Evolutionary conservation across 768 basidiomycete species (phyloP).

Genomic region (Hypholoma sublateritium): DNA sequence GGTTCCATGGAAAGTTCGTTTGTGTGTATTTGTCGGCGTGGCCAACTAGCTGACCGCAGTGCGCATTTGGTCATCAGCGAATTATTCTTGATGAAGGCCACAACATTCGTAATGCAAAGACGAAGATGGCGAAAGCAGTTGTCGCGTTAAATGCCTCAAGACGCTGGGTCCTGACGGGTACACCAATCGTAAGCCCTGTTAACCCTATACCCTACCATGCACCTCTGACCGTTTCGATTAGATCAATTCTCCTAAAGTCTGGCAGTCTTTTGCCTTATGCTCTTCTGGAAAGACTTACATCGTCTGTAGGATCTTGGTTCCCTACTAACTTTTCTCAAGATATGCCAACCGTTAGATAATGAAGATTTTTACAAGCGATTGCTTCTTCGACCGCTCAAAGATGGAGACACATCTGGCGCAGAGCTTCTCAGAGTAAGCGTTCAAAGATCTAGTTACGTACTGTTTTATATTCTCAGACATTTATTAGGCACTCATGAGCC

Average conservation of each 20-base stretch:
- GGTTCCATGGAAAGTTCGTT: slow-evolving; percentile 77
- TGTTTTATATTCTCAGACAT: slow-evolving; percentile 2
- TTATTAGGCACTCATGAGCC: slow-evolving; percentile 69
- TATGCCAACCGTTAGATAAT: slow-evolving; percentile 85
- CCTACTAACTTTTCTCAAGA: slow-evolving; percentile 76
- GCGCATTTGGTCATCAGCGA: slow-evolving; percentile 39
- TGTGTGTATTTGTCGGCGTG: no score
- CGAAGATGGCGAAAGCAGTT: slow-evolving; percentile 78
- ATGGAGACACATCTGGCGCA: slow-evolving; percentile 64
- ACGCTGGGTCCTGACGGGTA: slow-evolving; percentile 82
- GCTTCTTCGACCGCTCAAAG: slow-evolving; percentile 74
- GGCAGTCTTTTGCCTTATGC: not conserved
- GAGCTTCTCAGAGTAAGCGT: slow-evolving; percentile 65
- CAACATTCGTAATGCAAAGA: slow-evolving; percentile 80
- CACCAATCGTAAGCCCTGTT: slow-evolving; percentile 66
- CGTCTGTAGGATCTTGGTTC: slow-evolving; percentile 79
- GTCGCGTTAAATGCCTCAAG: slow-evolving; percentile 64
- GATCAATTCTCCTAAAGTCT: slow-evolving; percentile 79
- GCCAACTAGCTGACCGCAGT: no score
- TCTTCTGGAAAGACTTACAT: not conserved
- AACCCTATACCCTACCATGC: slow-evolving; percentile 2
- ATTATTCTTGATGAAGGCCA: slow-evolving; percentile 91
- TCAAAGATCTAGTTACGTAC: slow-evolving; percentile 6
- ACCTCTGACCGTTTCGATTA: slow-evolving; percentile 21
- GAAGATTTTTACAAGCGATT: slow-evolving; percentile 81